A percentile compares a stretch with the other conserved stretches of the same genome.
Evolutionary conservation across 768 basidiomycete genomes (phyloP).

Genomic region (Rhizopogon roseolus): DNA sequence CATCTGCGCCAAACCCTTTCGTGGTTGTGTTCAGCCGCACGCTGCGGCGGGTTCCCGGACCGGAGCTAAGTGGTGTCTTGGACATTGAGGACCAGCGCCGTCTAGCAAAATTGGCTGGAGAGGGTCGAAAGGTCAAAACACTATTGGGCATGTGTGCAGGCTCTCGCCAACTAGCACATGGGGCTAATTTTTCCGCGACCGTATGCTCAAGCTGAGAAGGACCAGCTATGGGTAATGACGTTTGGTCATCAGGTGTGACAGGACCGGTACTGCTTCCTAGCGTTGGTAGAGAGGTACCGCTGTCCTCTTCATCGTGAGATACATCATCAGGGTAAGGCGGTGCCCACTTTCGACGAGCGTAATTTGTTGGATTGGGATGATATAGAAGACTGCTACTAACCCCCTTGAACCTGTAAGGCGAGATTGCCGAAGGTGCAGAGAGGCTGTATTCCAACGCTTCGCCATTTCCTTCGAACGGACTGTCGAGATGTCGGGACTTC

Average conservation of each 20-base stretch:
- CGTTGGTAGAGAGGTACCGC: slow-evolving; percentile 27
- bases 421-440: slow-evolving; percentile 20
- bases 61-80: slow-evolving; percentile 30
- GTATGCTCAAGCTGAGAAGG: slow-evolving; percentile 16
- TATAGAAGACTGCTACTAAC: slow-evolving; percentile 44
- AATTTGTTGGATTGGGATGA: slow-evolving; percentile 58
- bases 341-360: slow-evolving; percentile 55
- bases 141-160: slow-evolving; percentile 20
- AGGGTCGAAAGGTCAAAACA: slow-evolving; percentile 53
- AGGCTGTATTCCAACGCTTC: slow-evolving; percentile 17
- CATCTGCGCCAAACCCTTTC: neutral
- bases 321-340: slow-evolving; percentile 33
- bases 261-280: slow-evolving; percentile 44
- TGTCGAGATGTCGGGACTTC: slow-evolving; percentile 16
- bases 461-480: slow-evolving; percentile 17
- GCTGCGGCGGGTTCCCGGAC: slow-evolving; percentile 28
- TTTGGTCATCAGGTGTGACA: slow-evolving; percentile 54
- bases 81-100: slow-evolving; percentile 51
- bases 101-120: slow-evolving; percentile 59
- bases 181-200: slow-evolving; percentile 1
- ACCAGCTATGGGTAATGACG: slow-evolving; percentile 35
- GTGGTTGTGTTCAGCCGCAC: slow-evolving; percentile 28
- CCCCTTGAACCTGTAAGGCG: slow-evolving; percentile 24
- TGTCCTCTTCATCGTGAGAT: slow-evolving; percentile 27
- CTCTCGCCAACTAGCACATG: neutral